Conservation (phyloP, 2,329 filamentous ascomycete species). For the Phoma sp. region DNA sequence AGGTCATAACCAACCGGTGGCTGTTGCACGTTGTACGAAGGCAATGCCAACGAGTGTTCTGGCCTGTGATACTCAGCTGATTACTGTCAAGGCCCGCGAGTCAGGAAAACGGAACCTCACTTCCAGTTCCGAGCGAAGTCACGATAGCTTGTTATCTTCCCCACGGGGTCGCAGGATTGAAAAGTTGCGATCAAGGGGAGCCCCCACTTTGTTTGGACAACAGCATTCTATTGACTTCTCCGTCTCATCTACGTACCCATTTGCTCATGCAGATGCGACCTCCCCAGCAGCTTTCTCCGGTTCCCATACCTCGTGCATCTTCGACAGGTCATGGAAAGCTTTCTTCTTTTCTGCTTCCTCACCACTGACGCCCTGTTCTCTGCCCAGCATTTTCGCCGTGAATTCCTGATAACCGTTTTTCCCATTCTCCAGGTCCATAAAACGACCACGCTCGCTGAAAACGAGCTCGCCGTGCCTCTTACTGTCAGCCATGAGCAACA, state of each 20-base stretch:
- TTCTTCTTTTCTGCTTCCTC: constrained; percentile 12
- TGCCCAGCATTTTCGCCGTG: constrained; percentile 26
- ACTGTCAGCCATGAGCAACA: constrained; percentile 35
- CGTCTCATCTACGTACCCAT: too few relatives aligned
- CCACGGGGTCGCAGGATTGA: too few relatives aligned
- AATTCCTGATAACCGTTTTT: constrained; percentile 26
- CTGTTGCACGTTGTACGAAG: too few relatives aligned
- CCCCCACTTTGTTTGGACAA: too few relatives aligned
- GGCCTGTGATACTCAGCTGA: too few relatives aligned
- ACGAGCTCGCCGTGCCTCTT: constrained; percentile 36
- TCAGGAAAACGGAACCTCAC: too few relatives aligned
- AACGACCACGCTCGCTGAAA: constrained; percentile 32
- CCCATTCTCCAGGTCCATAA: constrained; percentile 39
- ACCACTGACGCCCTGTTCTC: neutral
- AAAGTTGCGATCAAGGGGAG: too few relatives aligned
- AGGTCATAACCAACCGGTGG: too few relatives aligned
- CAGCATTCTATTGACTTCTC: too few relatives aligned
- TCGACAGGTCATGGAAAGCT: constrained; percentile 8
- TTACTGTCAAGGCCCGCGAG: too few relatives aligned
- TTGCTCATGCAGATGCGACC: neutral
- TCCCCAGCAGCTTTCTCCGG: constrained; percentile 1
- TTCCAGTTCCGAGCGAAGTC: too few relatives aligned
- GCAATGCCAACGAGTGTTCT: too few relatives aligned
- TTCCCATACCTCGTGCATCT: constrained; percentile 4
- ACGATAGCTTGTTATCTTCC: neutral